Evolutionary conservation across 2,329 filamentous ascomycete genomes (phyloP), one percentile per base, ranked within the genome.

Genomic region (Neoscytalidium dimidiatum): DNA sequence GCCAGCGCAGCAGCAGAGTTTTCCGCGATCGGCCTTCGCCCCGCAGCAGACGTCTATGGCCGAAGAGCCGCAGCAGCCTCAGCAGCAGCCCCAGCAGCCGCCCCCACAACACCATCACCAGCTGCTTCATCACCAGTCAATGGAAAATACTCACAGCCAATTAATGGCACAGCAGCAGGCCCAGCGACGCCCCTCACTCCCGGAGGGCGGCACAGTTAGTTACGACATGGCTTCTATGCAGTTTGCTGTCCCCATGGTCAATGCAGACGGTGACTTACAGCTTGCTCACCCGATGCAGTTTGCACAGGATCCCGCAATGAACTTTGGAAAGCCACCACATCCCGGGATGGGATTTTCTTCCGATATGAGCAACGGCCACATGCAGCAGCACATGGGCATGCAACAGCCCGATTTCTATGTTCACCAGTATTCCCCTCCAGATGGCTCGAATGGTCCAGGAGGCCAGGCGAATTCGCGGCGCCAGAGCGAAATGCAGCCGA

Each of bases 1-100:
- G 41, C 82, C 82, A 14, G 80, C 82, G 2, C 79, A 77, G n/a
- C 81, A 83, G 66, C 78, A 81, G 68, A 76, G 72, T 51, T 84
- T 84, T 65, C 74, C 79, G 21, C 63, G 63, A 5, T 60, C 43
- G 21, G 29, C 43, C 14, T 64, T 51, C 26, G 33, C 46, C 7
- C 63, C 63, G 23, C 61, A 52, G 77, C 66, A 73, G 72, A 65
- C 70, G 75, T 56, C 71, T 73, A 66, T 75, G 76, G 9, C 78
- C 77, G 23, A 69, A 78, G 64, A 77, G 74, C 23, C 75, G 14
- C 44, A 58, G 35, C 26, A 35, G 28, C 38, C n/a, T 9, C 44
- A 44, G 23, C 52, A 56, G 11, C 60, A n/a, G 4, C 64, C 23
- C 7, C 48, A 29, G 44, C 35, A 31, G 14, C 31, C 8, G 5